Percentiles rank a stretch among this genome's conserved stretches.
phyloP scores from a whole-genome alignment of 225 moss, liverwort and hornwort species.

The Bryum argenteum region DNA sequence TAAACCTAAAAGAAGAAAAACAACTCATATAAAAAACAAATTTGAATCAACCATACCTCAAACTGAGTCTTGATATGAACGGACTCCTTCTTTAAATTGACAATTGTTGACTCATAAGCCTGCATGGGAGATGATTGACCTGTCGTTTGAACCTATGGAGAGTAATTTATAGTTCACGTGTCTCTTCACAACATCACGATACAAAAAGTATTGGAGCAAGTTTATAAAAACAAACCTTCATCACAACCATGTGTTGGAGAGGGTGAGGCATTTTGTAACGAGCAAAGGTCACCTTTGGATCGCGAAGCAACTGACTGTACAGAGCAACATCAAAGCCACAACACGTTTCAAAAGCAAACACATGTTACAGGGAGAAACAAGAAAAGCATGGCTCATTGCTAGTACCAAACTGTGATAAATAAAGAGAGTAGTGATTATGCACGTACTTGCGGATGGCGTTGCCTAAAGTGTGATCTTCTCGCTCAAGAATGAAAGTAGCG shows the following conservation, averaged over 20 bases:
- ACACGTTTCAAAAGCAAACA: no score
- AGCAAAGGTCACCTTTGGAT: slow-evolving; percentile 82
- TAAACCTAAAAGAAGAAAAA: no score
- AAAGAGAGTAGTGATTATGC: no score
- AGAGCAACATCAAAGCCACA: no score
- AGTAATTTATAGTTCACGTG: no score
- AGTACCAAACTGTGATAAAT: no score
- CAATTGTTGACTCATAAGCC: slow-evolving; percentile 80
- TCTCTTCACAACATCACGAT: no score
- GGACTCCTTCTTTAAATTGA: slow-evolving; percentile 86
- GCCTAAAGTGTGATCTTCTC: slow-evolving; percentile 89
- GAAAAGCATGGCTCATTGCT: neutral
- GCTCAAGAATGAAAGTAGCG: slow-evolving; percentile 39
- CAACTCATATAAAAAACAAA: no score
- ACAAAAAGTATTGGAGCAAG: no score
- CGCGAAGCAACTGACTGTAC: slow-evolving; percentile 14
- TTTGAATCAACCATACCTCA: slow-evolving; percentile 41
- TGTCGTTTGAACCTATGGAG: slow-evolving; percentile 74
- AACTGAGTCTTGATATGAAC: slow-evolving; percentile 77
- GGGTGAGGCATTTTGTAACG: slow-evolving; percentile 90
- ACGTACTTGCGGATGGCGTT: slow-evolving; percentile 85
- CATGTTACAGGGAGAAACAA: no score
- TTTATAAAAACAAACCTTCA: slow-evolving; percentile 54
- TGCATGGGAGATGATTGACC: slow-evolving; percentile 96
- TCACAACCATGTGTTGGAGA: slow-evolving; percentile 68